Conservation (phyloP, 164 flowering plant genomes). For the Stephania cephalantha region DNA sequence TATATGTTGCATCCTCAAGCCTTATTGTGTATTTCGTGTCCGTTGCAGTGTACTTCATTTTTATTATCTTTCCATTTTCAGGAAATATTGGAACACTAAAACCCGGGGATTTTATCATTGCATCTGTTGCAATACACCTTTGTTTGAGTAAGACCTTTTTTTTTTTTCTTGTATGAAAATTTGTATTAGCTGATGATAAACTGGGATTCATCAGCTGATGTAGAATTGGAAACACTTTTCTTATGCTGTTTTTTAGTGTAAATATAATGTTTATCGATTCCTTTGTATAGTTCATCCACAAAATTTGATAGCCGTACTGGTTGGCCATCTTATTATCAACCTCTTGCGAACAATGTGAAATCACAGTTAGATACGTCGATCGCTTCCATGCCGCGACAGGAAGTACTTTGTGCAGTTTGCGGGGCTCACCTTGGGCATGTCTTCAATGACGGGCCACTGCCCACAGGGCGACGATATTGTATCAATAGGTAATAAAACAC, state of each 20-base stretch:
- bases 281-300: conserved; percentile 60
- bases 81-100: conserved; percentile 84
- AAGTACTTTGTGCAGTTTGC: conserved; percentile 74
- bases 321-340: conserved; percentile 88
- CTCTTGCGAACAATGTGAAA: conserved; percentile 69
- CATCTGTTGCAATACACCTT: conserved; percentile 81
- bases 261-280: not conserved
- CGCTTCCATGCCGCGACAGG: conserved; percentile 86
- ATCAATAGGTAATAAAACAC: conserved; percentile 59
- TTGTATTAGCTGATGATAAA: not conserved
- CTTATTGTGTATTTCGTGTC: no score
- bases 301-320: conserved; percentile 98
- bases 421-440: conserved; percentile 93
- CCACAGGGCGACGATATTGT: conserved; percentile 85
- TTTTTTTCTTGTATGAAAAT: not conserved
- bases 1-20: no score
- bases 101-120: conserved; percentile 75
- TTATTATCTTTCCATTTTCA: conserved; percentile 20
- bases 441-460: conserved; percentile 90
- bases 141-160: conserved; percentile 61
- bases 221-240: not conserved
- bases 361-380: conserved; percentile 76
- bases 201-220: not conserved
- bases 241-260: not conserved
- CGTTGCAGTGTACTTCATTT: not conserved